Percentiles rank a stretch among this genome's conserved stretches.
phyloP scores from a whole-genome alignment of 805 yeast species.

The Wickerhamomyces chaumierensis region DNA sequence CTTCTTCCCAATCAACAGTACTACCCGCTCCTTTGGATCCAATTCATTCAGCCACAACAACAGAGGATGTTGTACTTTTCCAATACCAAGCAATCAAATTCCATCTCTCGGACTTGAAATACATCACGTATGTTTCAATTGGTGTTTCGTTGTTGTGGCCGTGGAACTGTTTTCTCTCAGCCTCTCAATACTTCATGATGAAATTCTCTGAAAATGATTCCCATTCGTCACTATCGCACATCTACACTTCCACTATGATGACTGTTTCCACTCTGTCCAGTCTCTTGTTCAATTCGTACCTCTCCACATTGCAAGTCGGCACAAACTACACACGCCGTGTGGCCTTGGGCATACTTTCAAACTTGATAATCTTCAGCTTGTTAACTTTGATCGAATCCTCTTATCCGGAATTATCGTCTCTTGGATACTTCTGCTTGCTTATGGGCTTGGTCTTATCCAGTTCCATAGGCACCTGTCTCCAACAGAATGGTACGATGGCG shows the following conservation, averaged over 20 bases:
- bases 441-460: slow-evolving; percentile 56
- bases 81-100: slow-evolving; percentile 7
- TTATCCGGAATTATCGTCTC: slow-evolving; percentile 12
- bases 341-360: slow-evolving; percentile 45
- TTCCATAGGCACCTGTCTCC: slow-evolving; percentile 66
- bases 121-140: slow-evolving; percentile 49
- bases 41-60: neutral
- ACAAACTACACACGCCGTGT: slow-evolving; percentile 50
- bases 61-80: neutral
- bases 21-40: too few species aligned
- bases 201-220: slow-evolving; percentile 45
- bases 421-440: slow-evolving; percentile 31
- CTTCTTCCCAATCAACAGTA: too few species aligned
- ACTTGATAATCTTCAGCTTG: slow-evolving; percentile 40
- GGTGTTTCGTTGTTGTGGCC: slow-evolving; percentile 91
- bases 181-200: slow-evolving; percentile 60
- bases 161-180: slow-evolving; percentile 87
- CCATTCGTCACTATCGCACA: slow-evolving; percentile 28
- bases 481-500: slow-evolving; percentile 89
- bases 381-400: slow-evolving; percentile 13
- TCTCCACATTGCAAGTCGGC: slow-evolving; percentile 50
- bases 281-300: slow-evolving; percentile 42
- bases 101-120: slow-evolving; percentile 18
- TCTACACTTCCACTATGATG: slow-evolving; percentile 82
- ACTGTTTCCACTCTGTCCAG: slow-evolving; percentile 66